Percentiles rank a stretch among this genome's conserved stretches.
phyloP scores from a whole-genome alignment of 1,284 basidiomycete species.

The Gymnopus androsaceus region DNA sequence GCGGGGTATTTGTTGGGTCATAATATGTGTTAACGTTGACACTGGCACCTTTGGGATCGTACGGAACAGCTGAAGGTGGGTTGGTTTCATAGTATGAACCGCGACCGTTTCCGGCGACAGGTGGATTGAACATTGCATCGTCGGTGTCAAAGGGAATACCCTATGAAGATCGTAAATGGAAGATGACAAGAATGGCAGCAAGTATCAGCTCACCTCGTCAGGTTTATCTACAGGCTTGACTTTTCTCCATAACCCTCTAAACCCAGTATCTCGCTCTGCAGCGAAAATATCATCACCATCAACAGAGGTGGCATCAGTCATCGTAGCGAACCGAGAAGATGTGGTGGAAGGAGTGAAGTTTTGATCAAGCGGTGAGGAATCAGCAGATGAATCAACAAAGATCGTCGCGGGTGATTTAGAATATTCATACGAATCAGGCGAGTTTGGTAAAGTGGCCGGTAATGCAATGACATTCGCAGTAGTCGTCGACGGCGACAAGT shows the following conservation, averaged over 20 bases:
- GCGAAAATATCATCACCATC: neutral
- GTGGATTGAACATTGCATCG: slow-evolving; percentile 77
- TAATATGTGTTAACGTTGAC: too few species aligned
- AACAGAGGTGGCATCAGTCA: too few species aligned
- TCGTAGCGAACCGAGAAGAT: too few species aligned
- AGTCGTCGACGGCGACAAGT: too few species aligned
- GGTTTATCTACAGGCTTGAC: slow-evolving; percentile 71
- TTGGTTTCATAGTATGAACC: slow-evolving; percentile 31
- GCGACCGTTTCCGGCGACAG: slow-evolving; percentile 33
- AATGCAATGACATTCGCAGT: too few species aligned
- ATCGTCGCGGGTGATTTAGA: too few species aligned
- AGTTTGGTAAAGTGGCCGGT: too few species aligned
- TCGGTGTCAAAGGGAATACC: slow-evolving; percentile 74
- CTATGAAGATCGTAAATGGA: slow-evolving; percentile 17
- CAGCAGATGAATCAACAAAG: too few species aligned
- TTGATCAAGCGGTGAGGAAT: too few species aligned
- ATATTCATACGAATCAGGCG: too few species aligned
- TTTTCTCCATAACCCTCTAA: slow-evolving; percentile 66
- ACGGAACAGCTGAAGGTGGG: neutral
- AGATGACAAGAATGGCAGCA: neutral
- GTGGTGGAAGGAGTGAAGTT: too few species aligned
- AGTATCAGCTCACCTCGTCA: slow-evolving; percentile 51
- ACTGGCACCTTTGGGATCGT: too few species aligned
- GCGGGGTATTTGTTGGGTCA: neutral
- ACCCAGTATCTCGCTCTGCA: slow-evolving; percentile 47